Conservation (phyloP, 1,284 basidiomycete genomes). For the Papiliotrema nemorosa region DNA sequence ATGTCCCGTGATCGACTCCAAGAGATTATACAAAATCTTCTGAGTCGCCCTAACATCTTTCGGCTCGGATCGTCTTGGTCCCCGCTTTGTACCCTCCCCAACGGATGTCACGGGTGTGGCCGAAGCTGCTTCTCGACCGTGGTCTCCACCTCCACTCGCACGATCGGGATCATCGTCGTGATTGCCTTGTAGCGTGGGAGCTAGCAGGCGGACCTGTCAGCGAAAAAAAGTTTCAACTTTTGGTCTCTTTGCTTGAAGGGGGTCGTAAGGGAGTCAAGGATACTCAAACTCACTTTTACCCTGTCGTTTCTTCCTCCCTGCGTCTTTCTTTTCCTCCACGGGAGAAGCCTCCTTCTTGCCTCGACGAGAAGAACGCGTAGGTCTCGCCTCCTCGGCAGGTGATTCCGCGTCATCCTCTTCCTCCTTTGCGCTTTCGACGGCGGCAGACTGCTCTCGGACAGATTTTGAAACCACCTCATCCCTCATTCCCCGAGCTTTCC, state of each 20-base stretch:
- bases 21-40: slow-evolving; percentile 71
- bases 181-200: slow-evolving; percentile 1
- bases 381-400: slow-evolving; percentile 3
- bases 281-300: slow-evolving; percentile 7
- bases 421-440: slow-evolving; percentile 27
- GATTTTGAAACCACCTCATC: slow-evolving; percentile 36
- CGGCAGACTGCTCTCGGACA: slow-evolving; percentile 29
- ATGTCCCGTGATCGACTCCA: slow-evolving; percentile 76
- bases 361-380: not conserved
- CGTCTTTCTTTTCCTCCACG: not conserved
- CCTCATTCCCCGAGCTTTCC: slow-evolving; percentile 18
- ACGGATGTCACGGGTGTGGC: not conserved
- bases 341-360: slow-evolving; percentile 1
- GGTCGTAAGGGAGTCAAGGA: too few relatives aligned
- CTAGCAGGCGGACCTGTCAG: slow-evolving; percentile 10
- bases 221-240: not conserved
- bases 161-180: slow-evolving; percentile 1
- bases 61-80: not conserved
- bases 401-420: slow-evolving; percentile 18
- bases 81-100: not conserved
- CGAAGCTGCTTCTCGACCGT: not conserved
- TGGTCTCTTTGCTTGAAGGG: too few relatives aligned
- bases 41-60: slow-evolving; percentile 67
- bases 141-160: not conserved
- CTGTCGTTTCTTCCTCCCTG: slow-evolving; percentile 2